Evolutionary conservation across 31 red algal genomes (phyloP).

Genomic region (Pterothamnion heteromorphum): DNA sequence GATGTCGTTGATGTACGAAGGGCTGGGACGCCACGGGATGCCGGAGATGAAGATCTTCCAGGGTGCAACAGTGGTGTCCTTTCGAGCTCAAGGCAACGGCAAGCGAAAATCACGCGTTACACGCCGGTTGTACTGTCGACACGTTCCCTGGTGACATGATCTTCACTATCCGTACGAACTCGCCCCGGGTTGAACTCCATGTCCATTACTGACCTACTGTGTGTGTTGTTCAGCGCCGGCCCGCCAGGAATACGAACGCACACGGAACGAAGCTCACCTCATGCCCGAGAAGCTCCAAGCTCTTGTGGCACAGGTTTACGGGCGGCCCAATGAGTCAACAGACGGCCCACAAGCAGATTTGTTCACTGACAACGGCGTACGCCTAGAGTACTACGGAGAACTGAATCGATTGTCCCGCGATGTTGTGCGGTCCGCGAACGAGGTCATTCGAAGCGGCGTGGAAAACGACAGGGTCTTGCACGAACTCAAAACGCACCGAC

Average conservation of each 20-base stretch:
- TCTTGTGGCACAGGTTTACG: not conserved
- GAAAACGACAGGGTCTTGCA: not conserved
- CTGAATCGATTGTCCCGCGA: not conserved
- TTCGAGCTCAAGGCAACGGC: not conserved
- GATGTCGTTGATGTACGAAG: no score
- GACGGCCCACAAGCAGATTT: not conserved
- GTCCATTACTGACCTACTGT: not conserved
- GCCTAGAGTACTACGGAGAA: no score
- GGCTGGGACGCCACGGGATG: no score
- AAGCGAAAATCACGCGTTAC: not conserved
- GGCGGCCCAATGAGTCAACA: not conserved
- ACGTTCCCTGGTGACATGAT: no score
- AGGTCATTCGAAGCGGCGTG: not conserved
- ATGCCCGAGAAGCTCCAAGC: not conserved
- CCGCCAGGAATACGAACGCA: not conserved
- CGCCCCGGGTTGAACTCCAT: no score
- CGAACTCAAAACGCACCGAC: not conserved
- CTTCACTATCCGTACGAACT: not conserved
- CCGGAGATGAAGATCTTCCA: no score
- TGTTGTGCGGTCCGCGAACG: not conserved
- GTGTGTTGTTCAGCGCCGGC: not conserved
- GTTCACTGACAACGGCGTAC: not conserved
- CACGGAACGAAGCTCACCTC: not conserved
- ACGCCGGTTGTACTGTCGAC: not conserved
- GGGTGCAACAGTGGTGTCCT: no score